A percentile compares a stretch with the other conserved stretches of the same genome.
Conservation (phyloP, 441 rosid genomes). For the Populus tomentosa region DNA sequence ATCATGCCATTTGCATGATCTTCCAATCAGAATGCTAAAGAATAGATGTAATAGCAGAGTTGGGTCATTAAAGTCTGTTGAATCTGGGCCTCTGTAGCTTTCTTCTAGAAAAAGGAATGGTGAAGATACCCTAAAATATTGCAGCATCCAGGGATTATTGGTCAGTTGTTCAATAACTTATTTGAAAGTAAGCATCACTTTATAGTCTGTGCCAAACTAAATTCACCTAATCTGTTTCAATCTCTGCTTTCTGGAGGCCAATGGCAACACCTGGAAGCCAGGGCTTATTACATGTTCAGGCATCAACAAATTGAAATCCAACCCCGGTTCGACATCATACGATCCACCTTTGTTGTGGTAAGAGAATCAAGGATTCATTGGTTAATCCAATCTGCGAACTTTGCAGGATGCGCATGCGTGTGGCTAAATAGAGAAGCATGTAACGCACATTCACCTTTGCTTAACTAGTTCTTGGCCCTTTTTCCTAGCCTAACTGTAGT, state of each 20-base stretch:
- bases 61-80: background rate
- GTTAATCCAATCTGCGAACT: background rate
- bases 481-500: background rate
- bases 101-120: background rate
- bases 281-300: background rate
- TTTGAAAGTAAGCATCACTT: background rate
- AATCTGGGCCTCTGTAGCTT: background rate
- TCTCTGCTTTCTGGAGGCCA: background rate
- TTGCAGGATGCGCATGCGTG: background rate
- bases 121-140: background rate
- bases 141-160: background rate
- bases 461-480: background rate
- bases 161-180: background rate
- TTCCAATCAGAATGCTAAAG: background rate
- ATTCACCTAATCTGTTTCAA: background rate
- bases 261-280: background rate
- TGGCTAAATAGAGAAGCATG: background rate
- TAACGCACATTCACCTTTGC: background rate
- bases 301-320: background rate
- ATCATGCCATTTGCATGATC: background rate
- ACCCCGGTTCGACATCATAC: background rate
- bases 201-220: background rate
- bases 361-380: background rate
- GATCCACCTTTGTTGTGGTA: background rate
- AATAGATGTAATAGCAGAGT: background rate